A percentile compares a stretch with the other conserved stretches of the same genome.
Evolutionary conservation across 2,329 filamentous ascomycete genomes (phyloP).

Genomic region (Arthroderma uncinatum): DNA sequence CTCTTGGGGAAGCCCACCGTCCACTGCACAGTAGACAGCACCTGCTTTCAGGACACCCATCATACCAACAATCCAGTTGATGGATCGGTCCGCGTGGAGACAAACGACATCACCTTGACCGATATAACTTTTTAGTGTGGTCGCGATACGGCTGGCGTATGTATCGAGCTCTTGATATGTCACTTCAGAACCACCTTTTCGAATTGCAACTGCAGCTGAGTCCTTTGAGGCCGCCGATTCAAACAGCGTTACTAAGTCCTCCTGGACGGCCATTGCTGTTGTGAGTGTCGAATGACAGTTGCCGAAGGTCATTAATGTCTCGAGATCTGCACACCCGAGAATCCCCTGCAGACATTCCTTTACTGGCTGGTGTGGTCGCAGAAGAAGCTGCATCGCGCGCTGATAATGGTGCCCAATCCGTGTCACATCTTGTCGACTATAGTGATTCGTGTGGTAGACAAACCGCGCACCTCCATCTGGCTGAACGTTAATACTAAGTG

Average conservation of each 20-base stretch:
- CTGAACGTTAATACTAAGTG: not conserved
- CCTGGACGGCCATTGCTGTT: not conserved
- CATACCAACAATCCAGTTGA: constrained; percentile 2
- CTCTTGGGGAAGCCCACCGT: not conserved
- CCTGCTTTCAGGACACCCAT: not conserved
- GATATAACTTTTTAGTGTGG: not conserved
- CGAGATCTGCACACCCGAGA: not conserved
- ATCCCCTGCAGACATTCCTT: not conserved
- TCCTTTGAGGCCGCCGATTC: not conserved
- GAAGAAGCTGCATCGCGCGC: not conserved
- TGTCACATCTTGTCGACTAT: not conserved
- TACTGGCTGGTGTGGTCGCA: not conserved
- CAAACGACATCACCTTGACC: constrained; percentile 2
- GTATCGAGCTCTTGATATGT: not conserved
- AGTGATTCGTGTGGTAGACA: not conserved
- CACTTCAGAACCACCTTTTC: not conserved
- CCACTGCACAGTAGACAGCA: not conserved
- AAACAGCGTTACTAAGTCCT: constrained; percentile 2
- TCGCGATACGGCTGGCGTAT: not conserved
- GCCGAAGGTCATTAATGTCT: not conserved
- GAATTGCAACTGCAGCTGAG: not conserved
- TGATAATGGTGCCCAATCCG: not conserved
- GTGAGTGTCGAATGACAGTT: not conserved
- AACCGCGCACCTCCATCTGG: not conserved
- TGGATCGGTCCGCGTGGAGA: not conserved